phyloP scores from a whole-genome alignment of 768 basidiomycete species.

The Gyrodon lividus region DNA sequence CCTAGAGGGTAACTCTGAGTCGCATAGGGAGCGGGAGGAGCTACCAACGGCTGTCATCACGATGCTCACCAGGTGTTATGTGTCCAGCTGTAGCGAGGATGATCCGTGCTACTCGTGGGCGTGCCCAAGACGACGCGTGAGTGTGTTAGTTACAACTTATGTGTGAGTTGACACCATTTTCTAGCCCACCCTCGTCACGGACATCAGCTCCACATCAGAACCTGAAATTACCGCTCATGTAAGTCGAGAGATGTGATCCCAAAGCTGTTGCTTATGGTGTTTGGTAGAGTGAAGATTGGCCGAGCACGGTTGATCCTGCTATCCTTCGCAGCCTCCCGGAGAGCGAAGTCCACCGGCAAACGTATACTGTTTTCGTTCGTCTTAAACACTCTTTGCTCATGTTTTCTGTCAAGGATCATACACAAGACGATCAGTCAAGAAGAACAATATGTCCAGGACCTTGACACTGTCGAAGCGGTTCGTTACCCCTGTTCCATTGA shows the following conservation, averaged over 20 bases:
- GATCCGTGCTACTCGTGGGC: conserved; percentile 77
- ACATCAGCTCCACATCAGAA: conserved; percentile 19
- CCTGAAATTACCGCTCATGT: conserved; percentile 31
- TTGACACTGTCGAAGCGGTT: conserved; percentile 79
- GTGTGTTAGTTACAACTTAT: conserved; percentile 12
- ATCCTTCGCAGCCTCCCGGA: conserved; percentile 60
- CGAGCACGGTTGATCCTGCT: conserved; percentile 45
- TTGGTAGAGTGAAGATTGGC: conserved; percentile 48
- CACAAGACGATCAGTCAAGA: conserved; percentile 88
- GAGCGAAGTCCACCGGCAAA: conserved; percentile 82
- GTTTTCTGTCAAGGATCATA: conserved; percentile 50
- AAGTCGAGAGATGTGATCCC: conserved; percentile 31
- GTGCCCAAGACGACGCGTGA: conserved; percentile 67
- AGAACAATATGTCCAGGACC: conserved; percentile 84
- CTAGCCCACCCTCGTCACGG: conserved; percentile 25
- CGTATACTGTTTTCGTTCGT: conserved; percentile 31
- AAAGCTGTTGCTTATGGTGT: not conserved
- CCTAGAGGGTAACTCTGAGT: conserved; percentile 60
- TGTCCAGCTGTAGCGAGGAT: conserved; percentile 81
- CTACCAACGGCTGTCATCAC: conserved; percentile 90
- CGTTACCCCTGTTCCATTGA: conserved; percentile 13
- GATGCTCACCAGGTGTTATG: conserved; percentile 87
- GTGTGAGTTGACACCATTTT: conserved; percentile 13
- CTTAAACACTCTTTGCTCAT: not conserved
- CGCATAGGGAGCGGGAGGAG: conserved; percentile 61